phyloP scores from a whole-genome alignment of 2,329 filamentous ascomycete species.

The Macroventuria anomochaeta region DNA sequence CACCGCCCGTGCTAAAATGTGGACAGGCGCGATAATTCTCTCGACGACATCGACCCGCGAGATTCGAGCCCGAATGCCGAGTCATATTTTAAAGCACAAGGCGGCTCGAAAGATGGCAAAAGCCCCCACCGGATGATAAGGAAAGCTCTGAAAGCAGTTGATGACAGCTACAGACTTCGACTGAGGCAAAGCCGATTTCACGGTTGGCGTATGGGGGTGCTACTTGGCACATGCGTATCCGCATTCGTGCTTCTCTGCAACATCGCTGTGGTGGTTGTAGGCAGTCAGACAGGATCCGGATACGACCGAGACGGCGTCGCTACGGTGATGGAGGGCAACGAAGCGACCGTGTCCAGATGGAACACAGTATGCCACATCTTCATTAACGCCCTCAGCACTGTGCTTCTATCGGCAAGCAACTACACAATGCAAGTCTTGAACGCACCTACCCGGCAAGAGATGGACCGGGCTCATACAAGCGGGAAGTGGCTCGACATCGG shows the following conservation, averaged over 20 bases:
- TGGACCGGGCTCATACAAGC: constrained; percentile 31
- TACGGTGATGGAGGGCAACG: background rate
- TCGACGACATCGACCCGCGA: too few species aligned
- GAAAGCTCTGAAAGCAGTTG: too few species aligned
- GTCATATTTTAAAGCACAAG: too few species aligned
- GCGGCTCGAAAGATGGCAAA: too few species aligned
- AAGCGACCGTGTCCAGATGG: constrained; percentile 11
- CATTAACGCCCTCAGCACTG: constrained; percentile 55
- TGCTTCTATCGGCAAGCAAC: constrained; percentile 30
- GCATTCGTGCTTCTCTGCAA: constrained; percentile 24
- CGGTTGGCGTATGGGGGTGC: constrained; percentile 31
- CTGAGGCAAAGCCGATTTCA: constrained; percentile 27
- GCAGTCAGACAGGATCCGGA: too few species aligned
- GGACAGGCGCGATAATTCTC: too few species aligned
- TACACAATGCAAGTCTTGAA: constrained; percentile 37
- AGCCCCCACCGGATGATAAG: too few species aligned
- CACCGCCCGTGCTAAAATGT: too few species aligned
- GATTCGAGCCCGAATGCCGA: too few species aligned
- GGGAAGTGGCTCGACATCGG: constrained; percentile 53
- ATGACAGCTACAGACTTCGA: too few species aligned
- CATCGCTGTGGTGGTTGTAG: constrained; percentile 11
- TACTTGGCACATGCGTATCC: constrained; percentile 22
- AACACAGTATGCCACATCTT: constrained; percentile 51
- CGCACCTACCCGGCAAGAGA: constrained; percentile 30
- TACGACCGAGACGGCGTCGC: background rate